A percentile compares a stretch with the other conserved stretches of the same genome.
phyloP scores from a whole-genome alignment of 768 basidiomycete genomes.

The Holtermannia corniformis region DNA sequence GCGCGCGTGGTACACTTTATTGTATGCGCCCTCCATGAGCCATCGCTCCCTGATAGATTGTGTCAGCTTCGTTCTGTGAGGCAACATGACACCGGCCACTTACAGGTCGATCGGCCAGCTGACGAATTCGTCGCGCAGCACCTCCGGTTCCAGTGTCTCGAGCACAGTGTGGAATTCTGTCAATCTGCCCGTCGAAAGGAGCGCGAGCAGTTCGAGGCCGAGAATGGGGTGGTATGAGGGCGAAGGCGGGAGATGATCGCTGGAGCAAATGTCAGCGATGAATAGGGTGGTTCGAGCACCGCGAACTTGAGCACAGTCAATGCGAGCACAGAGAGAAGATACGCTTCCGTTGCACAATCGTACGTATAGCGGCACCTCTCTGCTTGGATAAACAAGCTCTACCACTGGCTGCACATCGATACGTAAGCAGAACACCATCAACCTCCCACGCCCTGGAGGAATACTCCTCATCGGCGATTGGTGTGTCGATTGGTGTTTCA shows the following conservation, averaged over 20 bases:
- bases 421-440: too few relatives aligned
- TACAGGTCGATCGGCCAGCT: slow-evolving; percentile 39
- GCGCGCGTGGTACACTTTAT: slow-evolving; percentile 93
- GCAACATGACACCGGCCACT: slow-evolving; percentile 2
- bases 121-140: slow-evolving; percentile 38
- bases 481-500: too few relatives aligned
- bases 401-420: too few relatives aligned
- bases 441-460: too few relatives aligned
- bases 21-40: slow-evolving; percentile 98
- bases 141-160: slow-evolving; percentile 56
- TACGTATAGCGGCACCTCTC: too few relatives aligned
- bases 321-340: too few relatives aligned
- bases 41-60: slow-evolving; percentile 58
- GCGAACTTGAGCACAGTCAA: not conserved
- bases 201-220: slow-evolving; percentile 85
- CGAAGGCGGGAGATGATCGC: slow-evolving; percentile 73
- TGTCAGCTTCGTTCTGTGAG: slow-evolving; percentile 3
- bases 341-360: too few relatives aligned
- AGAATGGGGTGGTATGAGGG: slow-evolving; percentile 78
- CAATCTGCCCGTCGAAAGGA: slow-evolving; percentile 81
- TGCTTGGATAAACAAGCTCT: too few relatives aligned
- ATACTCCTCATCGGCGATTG: too few relatives aligned
- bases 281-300: not conserved
- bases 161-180: slow-evolving; percentile 96
- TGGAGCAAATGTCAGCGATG: slow-evolving; percentile 47